These are phyloP conservation scores for Raphanus sativus DNA, from an alignment of 345 rosid genomes.

Conservation along the genomic window DNA sequence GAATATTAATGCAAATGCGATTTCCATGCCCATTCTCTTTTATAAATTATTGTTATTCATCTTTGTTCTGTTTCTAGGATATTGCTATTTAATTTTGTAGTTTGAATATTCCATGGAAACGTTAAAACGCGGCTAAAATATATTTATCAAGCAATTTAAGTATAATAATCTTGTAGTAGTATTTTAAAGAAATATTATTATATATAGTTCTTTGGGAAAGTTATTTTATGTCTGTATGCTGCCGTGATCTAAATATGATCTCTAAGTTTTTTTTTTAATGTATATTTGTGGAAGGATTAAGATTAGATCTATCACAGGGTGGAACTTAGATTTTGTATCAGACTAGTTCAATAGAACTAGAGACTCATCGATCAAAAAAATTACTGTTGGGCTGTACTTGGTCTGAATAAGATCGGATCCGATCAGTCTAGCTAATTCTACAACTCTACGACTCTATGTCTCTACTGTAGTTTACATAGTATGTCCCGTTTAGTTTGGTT, in stretches of 20 bases:
- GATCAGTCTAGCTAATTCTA: not conserved
- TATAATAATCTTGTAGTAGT: conserved; percentile 10
- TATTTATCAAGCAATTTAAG: not conserved
- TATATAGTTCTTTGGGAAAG: conserved; percentile 24
- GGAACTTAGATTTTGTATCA: conserved; percentile 36
- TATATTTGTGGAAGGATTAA: conserved; percentile 17
- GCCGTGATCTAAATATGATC: conserved; percentile 21
- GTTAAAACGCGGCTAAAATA: conserved; percentile 4
- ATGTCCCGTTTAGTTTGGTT: conserved; percentile 4
- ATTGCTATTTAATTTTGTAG: conserved; percentile 2
- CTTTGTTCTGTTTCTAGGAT: not conserved
- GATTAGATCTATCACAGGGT: conserved; percentile 16
- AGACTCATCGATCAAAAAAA: conserved; percentile 20
- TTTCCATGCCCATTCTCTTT: conserved; percentile 30
- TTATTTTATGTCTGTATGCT: conserved; percentile 35
- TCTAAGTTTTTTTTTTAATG: not conserved
- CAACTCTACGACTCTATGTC: not conserved
- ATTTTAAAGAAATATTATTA: not conserved
- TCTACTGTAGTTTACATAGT: not conserved
- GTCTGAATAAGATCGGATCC: not conserved
- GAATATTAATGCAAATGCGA: conserved; percentile 35
- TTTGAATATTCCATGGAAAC: conserved; percentile 33
- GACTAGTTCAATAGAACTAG: conserved; percentile 25
- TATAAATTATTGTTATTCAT: conserved; percentile 10
- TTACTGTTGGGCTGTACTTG: not conserved